Percentiles rank a stretch among this genome's conserved stretches.
phyloP scores from a whole-genome alignment of 2,329 filamentous ascomycete species.

The Monilinia aucupariae region DNA sequence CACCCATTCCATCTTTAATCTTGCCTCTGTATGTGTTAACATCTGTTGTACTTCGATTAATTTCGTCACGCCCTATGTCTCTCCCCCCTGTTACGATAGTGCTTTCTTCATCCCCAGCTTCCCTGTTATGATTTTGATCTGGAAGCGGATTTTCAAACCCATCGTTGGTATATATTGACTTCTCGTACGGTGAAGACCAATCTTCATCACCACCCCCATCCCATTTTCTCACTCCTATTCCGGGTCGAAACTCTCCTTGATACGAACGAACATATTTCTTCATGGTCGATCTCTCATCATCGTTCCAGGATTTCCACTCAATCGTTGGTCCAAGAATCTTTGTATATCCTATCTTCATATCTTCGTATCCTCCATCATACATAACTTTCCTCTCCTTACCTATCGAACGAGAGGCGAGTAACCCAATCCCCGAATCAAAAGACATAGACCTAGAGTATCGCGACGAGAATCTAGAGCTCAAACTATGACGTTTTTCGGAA shows the following conservation, averaged over 20 bases:
- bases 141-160: neutral
- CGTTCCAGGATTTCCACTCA: neutral
- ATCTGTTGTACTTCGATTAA: neutral
- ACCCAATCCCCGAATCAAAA: neutral
- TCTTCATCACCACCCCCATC: neutral
- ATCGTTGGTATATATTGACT: neutral
- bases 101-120: neutral
- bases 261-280: neutral
- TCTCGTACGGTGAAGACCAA: neutral
- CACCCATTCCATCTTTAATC: neutral
- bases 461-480: slow-evolving; percentile 5
- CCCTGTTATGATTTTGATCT: neutral
- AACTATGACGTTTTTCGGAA: neutral
- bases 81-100: neutral
- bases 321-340: neutral
- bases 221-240: neutral
- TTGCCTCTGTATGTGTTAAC: neutral
- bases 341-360: neutral
- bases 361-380: neutral
- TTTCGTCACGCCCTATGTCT: neutral
- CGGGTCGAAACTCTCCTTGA: neutral
- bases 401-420: neutral
- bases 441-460: slow-evolving; percentile 1
- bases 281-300: neutral
- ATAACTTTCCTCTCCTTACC: too few relatives aligned